Evolutionary conservation across 306 rosid species (phyloP).

Genomic region (Erythrophleum fordii): DNA sequence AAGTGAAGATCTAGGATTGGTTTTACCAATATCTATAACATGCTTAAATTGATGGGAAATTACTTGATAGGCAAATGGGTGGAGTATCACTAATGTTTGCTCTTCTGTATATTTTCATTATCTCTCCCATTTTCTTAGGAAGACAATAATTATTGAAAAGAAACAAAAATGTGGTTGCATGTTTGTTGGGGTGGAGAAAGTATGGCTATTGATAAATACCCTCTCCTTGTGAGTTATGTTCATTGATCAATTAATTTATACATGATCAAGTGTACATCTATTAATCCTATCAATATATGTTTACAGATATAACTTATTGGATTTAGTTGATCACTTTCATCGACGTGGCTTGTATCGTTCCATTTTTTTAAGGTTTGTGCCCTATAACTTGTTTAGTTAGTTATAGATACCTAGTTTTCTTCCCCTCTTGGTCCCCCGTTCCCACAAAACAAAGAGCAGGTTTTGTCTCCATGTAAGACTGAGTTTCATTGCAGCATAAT

Average conservation of each 20-base stretch:
- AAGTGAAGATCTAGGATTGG: not conserved
- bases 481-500: conserved; percentile 65
- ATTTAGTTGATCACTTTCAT: conserved; percentile 84
- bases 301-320: conserved; percentile 76
- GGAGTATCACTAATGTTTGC: conserved; percentile 14
- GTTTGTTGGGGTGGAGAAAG: conserved; percentile 25
- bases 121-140: not conserved
- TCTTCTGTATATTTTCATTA: conserved; percentile 4
- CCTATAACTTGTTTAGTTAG: conserved; percentile 15
- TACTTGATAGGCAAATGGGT: conserved; percentile 1
- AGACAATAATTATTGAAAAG: conserved; percentile 7
- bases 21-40: not conserved
- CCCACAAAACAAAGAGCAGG: not conserved
- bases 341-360: conserved; percentile 86
- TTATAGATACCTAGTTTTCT: not conserved
- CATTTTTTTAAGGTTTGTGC: conserved; percentile 74
- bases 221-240: conserved; percentile 32
- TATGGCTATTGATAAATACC: not conserved
- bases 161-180: not conserved
- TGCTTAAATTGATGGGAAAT: conserved; percentile 15
- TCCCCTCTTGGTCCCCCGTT: too few relatives aligned
- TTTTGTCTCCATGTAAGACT: conserved; percentile 7
- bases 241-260: conserved; percentile 29
- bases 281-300: conserved; percentile 38
- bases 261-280: conserved; percentile 34